These are phyloP conservation scores for Debaryomyces psychrophilus DNA, from an alignment of 1,139 yeast species.

Conservation along the genomic window DNA sequence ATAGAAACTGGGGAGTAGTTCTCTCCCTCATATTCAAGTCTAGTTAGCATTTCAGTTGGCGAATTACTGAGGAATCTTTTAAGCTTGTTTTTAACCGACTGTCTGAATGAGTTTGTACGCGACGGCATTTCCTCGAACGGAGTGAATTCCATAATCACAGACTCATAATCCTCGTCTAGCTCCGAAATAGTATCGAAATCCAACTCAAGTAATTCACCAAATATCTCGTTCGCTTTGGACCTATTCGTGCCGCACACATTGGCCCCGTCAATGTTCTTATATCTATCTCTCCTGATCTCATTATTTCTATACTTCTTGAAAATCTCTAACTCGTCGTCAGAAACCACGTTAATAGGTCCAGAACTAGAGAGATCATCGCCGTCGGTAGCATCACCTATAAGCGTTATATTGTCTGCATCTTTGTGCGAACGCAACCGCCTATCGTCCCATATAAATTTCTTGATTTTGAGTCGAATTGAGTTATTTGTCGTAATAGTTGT, in stretches of 20 bases:
- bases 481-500: background rate
- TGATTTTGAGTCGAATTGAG: constrained; percentile 5
- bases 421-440: background rate
- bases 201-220: constrained; percentile 5
- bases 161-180: background rate
- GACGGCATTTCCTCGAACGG: constrained; percentile 9
- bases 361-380: background rate
- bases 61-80: constrained; percentile 8
- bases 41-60: constrained; percentile 4
- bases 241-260: background rate
- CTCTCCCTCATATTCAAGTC: constrained; percentile 8
- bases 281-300: background rate
- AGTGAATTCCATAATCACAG: constrained; percentile 8
- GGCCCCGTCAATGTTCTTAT: background rate
- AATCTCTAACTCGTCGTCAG: constrained; percentile 4
- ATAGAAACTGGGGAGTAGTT: constrained; percentile 12
- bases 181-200: constrained; percentile 6
- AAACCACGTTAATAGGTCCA: background rate
- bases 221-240: background rate
- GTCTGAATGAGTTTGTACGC: constrained; percentile 1
- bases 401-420: background rate
- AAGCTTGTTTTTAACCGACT: constrained; percentile 6
- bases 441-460: background rate
- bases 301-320: constrained; percentile 4
- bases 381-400: background rate